Evolutionary conservation across 768 basidiomycete species (phyloP), one percentile per base, ranked within the genome.

Genomic region (Boletus rubescentipes): DNA sequence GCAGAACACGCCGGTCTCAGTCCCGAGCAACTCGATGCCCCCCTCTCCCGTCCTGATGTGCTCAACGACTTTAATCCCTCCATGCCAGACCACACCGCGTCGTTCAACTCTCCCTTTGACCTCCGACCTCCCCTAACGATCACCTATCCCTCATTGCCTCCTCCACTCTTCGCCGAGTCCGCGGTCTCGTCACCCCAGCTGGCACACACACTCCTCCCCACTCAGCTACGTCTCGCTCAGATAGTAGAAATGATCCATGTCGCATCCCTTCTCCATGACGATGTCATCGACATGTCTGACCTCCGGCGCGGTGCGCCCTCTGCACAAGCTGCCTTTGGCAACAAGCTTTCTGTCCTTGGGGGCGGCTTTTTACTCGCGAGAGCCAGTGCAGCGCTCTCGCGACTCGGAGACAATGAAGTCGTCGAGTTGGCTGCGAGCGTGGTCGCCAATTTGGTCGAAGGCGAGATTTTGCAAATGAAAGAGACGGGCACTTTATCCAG

Each of bases 221-320:
- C 93, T 1, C 97, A 99, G 72, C 74, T 88, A 30, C 87, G 95
- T 30, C 83, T 99, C 32, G 96, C 95, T 5, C 93, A 96, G 65
- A 95, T 99, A 40, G 86, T 93, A 47, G 97, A 99, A 70, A 97
- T 98, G 93, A 91, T 99, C 44, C 93, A 98, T 67, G 89, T 98
- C 57, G 95, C 97, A 23, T 94, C 90, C 4, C 79, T 93, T 9
- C 76, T 99, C 16, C 96, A 98, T 68, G 92, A 98, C 76, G 88
- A 89, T 63, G 93, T 98, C 48, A 82, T 89, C 54, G 89, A 92
- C 75, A 72, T 72, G 57, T 83, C 89, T 1, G 76, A 85, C 9
- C 80, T 92, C 7, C 85, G 94, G 7, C 79, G 95, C 0, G 79
- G 82, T 12, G 75, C 76, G 4, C 79, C 86, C 20, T 82, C 83